These are phyloP conservation scores for Apostasia ramifera DNA, from an alignment of 106 monocot genomes.

Conservation along the genomic window DNA sequence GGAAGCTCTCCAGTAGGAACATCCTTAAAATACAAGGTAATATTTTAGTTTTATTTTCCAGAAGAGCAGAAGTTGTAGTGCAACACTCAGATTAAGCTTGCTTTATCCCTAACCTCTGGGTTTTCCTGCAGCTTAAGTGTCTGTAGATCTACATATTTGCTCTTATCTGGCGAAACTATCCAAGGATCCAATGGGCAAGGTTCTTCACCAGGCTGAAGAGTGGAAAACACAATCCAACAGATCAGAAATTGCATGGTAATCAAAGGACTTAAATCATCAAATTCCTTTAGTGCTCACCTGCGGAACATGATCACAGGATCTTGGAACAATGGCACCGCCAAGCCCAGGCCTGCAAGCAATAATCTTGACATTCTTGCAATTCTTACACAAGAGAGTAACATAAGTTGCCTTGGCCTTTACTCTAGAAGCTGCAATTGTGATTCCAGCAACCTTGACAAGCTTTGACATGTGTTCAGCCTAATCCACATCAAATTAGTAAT, in stretches of 20 bases:
- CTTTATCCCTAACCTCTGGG: conserved; percentile 60
- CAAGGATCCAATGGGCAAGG: conserved; percentile 94
- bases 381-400: conserved; percentile 92
- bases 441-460: conserved; percentile 95
- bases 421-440: conserved; percentile 85
- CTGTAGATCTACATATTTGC: conserved; percentile 97
- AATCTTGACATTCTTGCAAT: conserved; percentile 65
- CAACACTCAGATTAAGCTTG: neutral
- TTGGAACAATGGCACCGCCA: conserved; percentile 91
- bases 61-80: neutral
- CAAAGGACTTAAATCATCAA: neutral
- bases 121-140: conserved; percentile 97
- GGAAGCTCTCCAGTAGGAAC: conserved; percentile 95
- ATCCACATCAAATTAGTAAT: neutral
- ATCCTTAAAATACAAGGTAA: conserved; percentile 36
- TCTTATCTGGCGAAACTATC: conserved; percentile 85
- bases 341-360: conserved; percentile 93
- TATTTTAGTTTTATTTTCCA: neutral
- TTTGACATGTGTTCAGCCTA: conserved; percentile 96
- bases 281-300: conserved; percentile 34
- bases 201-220: conserved; percentile 79
- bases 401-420: conserved; percentile 98
- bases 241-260: neutral
- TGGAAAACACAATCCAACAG: neutral
- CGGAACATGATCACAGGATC: conserved; percentile 84